A percentile compares a stretch with the other conserved stretches of the same genome.
These are phyloP conservation scores for Panicum hallii DNA, from an alignment of 202 grass and related monocot genomes.

Conservation along the genomic window DNA sequence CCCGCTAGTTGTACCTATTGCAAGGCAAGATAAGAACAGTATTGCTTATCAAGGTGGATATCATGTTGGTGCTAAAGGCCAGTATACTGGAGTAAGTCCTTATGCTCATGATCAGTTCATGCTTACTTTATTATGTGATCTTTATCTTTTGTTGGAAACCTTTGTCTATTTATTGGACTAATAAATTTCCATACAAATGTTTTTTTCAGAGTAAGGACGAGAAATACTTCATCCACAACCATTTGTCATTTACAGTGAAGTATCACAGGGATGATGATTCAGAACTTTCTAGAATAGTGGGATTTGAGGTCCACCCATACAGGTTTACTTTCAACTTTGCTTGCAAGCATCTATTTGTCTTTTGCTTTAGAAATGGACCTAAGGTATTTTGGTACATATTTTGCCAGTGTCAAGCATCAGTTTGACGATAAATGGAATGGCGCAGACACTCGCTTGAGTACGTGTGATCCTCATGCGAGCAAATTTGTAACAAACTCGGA, in stretches of 20 bases:
- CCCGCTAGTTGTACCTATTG: constrained; percentile 79
- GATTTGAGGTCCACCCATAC: constrained; percentile 74
- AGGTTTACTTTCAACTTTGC: constrained; percentile 57
- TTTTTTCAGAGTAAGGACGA: constrained; percentile 64
- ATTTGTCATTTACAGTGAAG: constrained; percentile 70
- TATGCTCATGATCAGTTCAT: constrained; percentile 23
- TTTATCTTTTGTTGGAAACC: background rate
- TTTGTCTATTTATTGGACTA: background rate
- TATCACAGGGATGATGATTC: constrained; percentile 58
- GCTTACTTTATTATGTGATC: constrained; percentile 1
- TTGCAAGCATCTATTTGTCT: background rate
- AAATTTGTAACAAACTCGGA: constrained; percentile 50
- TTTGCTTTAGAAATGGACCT: constrained; percentile 13
- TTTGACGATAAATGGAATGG: constrained; percentile 60
- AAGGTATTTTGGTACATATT: constrained; percentile 31
- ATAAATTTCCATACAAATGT: constrained; percentile 8
- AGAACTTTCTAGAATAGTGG: constrained; percentile 71
- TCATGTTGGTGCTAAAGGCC: constrained; percentile 72
- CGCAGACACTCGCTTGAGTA: constrained; percentile 62
- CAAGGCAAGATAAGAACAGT: constrained; percentile 64
- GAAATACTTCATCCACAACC: constrained; percentile 74
- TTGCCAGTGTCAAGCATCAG: constrained; percentile 64
- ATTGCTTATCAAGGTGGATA: constrained; percentile 67
- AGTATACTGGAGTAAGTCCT: constrained; percentile 59
- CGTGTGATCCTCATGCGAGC: constrained; percentile 72